These are phyloP conservation scores for Tolypocladium cylindrosporum DNA, from an alignment of 2,329 filamentous ascomycete genomes.

Conservation along the genomic window DNA sequence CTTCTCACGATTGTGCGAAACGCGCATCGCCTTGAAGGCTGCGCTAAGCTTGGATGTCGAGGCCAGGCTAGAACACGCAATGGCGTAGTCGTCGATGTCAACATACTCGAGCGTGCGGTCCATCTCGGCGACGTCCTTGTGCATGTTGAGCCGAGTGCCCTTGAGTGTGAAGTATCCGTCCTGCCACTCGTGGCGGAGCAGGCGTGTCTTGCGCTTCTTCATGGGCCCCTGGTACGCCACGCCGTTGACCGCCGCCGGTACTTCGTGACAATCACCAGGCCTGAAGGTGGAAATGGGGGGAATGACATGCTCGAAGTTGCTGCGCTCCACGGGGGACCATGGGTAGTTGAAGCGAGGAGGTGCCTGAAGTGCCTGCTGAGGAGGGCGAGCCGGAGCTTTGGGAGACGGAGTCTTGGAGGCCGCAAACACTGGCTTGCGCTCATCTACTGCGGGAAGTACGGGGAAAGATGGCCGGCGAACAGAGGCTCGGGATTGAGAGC, in stretches of 20 bases:
- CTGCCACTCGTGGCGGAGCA: constrained; percentile 89
- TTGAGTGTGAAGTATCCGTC: constrained; percentile 84
- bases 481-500: constrained; percentile 46
- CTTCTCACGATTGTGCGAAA: constrained; percentile 44
- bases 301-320: constrained; percentile 34
- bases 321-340: constrained; percentile 41
- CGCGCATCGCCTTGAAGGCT: constrained; percentile 72
- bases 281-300: constrained; percentile 21
- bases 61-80: constrained; percentile 70
- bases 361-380: constrained; percentile 34
- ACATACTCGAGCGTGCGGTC: constrained; percentile 64
- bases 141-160: constrained; percentile 65
- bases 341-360: constrained; percentile 46
- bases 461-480: constrained; percentile 57
- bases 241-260: constrained; percentile 32
- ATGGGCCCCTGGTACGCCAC: constrained; percentile 75
- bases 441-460: constrained; percentile 58
- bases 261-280: constrained; percentile 12
- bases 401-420: constrained; percentile 22
- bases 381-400: constrained; percentile 20
- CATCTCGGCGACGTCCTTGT: constrained; percentile 47
- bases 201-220: constrained; percentile 84
- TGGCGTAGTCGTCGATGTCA: constrained; percentile 81
- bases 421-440: constrained; percentile 42
- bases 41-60: constrained; percentile 74